Evolutionary conservation across 257 asterid species (phyloP).

Genomic region (Solanum corneliomulleri): DNA sequence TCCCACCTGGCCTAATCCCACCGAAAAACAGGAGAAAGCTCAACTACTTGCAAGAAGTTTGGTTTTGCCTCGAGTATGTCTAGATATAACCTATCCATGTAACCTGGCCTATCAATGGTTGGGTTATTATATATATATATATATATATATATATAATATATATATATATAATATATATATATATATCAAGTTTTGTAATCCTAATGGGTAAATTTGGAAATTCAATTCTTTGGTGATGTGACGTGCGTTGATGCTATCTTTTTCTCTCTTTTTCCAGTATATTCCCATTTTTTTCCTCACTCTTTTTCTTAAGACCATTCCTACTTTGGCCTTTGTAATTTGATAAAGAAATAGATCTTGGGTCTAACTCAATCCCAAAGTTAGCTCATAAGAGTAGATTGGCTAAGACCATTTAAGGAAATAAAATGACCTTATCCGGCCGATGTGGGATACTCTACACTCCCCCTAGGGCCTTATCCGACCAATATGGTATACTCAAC

Average conservation of each 20-base stretch:
- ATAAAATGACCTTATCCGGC: not conserved
- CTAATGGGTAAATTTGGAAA: not conserved
- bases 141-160: too few species aligned
- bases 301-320: not conserved
- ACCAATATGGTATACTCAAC: not conserved
- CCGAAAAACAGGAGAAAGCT: not conserved
- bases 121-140: too few species aligned
- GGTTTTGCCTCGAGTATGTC: not conserved
- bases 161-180: not conserved
- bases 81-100: not conserved
- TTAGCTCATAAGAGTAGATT: not conserved
- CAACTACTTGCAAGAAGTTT: not conserved
- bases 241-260: not conserved
- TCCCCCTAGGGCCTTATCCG: not conserved
- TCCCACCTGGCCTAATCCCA: not conserved
- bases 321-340: not conserved
- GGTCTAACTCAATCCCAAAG: not conserved
- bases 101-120: not conserved
- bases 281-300: not conserved
- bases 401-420: not conserved
- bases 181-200: not conserved
- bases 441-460: not conserved
- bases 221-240: not conserved
- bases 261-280: not conserved
- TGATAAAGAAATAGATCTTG: not conserved